Percentiles rank a stretch among this genome's conserved stretches.
These are phyloP conservation scores for Aspergillus saccharolyticus DNA, from an alignment of 495 filamentous ascomycete genomes.

Conservation along the genomic window DNA sequence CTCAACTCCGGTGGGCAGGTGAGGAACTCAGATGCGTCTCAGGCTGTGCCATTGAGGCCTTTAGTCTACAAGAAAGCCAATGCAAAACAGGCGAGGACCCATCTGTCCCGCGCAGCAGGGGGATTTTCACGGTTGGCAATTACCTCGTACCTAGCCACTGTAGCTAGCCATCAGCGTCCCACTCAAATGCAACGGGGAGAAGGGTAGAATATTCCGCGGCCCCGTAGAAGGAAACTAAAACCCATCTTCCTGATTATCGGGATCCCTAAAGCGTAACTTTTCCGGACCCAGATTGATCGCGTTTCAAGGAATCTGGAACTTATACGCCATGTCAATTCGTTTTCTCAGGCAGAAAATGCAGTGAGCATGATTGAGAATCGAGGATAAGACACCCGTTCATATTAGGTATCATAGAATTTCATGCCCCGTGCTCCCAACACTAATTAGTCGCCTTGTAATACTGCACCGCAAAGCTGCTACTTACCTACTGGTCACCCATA, in stretches of 20 bases:
- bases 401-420: no score
- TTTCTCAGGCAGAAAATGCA: no score
- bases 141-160: no score
- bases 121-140: conserved; percentile 3
- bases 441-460: no score
- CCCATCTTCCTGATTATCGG: conserved; percentile 22
- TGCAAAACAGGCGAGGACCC: background rate
- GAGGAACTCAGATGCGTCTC: background rate
- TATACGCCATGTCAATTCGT: background rate
- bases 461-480: no score
- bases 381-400: no score
- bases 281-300: conserved; percentile 4
- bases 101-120: conserved; percentile 2
- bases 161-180: conserved; percentile 3
- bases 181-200: conserved; percentile 17
- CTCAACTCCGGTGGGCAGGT: no score
- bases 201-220: conserved; percentile 19
- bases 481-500: no score
- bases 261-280: conserved; percentile 10
- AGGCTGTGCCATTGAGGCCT: background rate
- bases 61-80: background rate
- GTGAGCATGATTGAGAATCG: no score
- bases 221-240: conserved; percentile 16
- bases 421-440: no score
- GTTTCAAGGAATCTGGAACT: background rate